Conservation (phyloP, 345 rosid species). For the Hibiscus syriacus region DNA sequence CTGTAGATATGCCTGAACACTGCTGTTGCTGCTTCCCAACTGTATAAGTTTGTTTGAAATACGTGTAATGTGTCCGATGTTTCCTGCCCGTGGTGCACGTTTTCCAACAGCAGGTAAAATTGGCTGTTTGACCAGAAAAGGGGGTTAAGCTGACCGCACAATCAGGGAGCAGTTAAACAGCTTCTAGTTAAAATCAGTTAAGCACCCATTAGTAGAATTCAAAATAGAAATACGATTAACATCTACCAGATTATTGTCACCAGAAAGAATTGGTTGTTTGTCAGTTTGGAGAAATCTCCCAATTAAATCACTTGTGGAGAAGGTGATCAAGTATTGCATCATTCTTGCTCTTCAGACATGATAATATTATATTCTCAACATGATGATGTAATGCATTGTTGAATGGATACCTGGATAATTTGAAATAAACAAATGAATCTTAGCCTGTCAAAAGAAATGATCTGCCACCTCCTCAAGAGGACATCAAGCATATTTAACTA, state of each 20-base stretch:
- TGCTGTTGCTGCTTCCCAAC: no score
- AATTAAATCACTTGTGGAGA: constrained; percentile 63
- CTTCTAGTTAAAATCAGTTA: neutral
- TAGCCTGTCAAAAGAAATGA: constrained; percentile 12
- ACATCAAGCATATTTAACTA: constrained; percentile 3
- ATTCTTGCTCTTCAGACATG: constrained; percentile 78
- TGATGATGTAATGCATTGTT: constrained; percentile 97
- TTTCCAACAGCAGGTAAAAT: no score
- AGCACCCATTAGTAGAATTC: neutral
- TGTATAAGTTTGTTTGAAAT: no score
- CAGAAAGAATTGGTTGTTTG: constrained; percentile 51
- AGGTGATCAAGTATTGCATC: constrained; percentile 57
- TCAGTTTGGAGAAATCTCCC: constrained; percentile 72
- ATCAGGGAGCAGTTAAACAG: constrained; percentile 7
- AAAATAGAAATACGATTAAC: neutral
- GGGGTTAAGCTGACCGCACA: constrained; percentile 65
- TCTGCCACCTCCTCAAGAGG: neutral
- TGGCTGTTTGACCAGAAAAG: neutral
- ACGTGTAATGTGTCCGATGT: no score
- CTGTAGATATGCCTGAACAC: no score
- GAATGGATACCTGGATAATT: constrained; percentile 75
- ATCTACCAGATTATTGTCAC: constrained; percentile 43
- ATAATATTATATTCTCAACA: constrained; percentile 74
- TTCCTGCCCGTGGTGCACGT: no score
- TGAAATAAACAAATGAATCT: constrained; percentile 11